phyloP scores from a whole-genome alignment of 805 yeast species.

The Danielia reshetovae region DNA sequence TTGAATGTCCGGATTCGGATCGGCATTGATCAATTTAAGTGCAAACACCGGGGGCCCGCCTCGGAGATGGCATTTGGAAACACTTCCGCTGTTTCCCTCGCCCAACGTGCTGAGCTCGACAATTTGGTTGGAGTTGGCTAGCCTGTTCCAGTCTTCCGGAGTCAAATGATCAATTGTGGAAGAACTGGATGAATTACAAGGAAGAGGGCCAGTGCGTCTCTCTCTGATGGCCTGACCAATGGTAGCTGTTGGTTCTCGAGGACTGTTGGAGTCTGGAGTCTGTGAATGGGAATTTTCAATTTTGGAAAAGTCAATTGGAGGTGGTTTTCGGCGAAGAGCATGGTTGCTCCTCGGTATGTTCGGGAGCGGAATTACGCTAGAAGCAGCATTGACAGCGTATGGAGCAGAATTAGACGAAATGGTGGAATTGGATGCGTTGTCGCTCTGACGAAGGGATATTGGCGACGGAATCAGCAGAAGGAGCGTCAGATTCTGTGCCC shows the following conservation, averaged over 20 bases:
- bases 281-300: slow-evolving; percentile 25
- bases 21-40: slow-evolving; percentile 66
- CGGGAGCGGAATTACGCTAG: too few relatives aligned
- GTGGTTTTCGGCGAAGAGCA: slow-evolving; percentile 32
- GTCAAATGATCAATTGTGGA: slow-evolving; percentile 50
- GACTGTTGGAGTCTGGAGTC: slow-evolving; percentile 8
- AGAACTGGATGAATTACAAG: too few relatives aligned
- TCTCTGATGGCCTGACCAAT: too few relatives aligned
- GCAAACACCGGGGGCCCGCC: slow-evolving; percentile 72
- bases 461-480: slow-evolving; percentile 29
- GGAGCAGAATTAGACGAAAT: too few relatives aligned
- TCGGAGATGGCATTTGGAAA: slow-evolving; percentile 67
- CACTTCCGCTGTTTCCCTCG: slow-evolving; percentile 94
- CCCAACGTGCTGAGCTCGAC: slow-evolving; percentile 71
- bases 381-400: too few relatives aligned
- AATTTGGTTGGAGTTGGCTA: slow-evolving; percentile 58
- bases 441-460: slow-evolving; percentile 11
- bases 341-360: slow-evolving; percentile 7
- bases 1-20: slow-evolving; percentile 81
- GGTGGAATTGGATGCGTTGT: slow-evolving; percentile 1
- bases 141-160: slow-evolving; percentile 69
- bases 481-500: slow-evolving; percentile 18
- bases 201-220: too few relatives aligned
- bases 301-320: slow-evolving; percentile 39
- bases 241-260: not conserved